A percentile compares a stretch with the other conserved stretches of the same genome.
Evolutionary conservation across 2,329 filamentous ascomycete species (phyloP).

Genomic region (Magnaporthiopsis rhizophila): DNA sequence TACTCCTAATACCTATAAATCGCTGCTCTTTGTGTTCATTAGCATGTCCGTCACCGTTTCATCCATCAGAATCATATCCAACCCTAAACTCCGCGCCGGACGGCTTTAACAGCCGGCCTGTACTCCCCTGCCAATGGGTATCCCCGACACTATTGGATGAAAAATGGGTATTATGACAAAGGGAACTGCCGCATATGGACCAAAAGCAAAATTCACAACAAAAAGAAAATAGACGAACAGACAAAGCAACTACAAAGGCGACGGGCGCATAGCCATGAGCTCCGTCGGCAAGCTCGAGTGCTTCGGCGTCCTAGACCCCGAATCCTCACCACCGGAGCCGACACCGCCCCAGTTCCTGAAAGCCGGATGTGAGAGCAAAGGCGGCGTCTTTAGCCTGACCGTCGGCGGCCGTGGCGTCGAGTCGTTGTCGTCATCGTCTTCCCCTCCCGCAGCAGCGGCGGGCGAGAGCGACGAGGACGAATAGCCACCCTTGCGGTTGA

Average conservation of each 20-base stretch:
- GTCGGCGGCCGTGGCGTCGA: background rate
- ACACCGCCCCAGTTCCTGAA: background rate
- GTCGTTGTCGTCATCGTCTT: background rate
- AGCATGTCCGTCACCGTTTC: background rate
- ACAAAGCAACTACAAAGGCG: background rate
- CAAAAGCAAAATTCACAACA: too few relatives aligned
- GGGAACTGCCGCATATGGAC: too few relatives aligned
- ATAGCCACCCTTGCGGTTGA: background rate
- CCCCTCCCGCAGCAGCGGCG: background rate
- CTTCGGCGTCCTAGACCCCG: background rate
- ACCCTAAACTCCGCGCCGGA: background rate
- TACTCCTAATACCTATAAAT: background rate
- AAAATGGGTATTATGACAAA: background rate
- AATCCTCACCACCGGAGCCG: background rate
- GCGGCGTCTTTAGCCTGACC: background rate
- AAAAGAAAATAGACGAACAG: background rate
- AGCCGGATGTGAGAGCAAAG: background rate
- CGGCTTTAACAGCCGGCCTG: background rate
- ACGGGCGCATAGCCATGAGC: background rate
- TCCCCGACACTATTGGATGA: background rate
- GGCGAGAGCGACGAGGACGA: background rate
- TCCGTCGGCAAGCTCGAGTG: constrained; percentile 2
- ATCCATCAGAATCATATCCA: background rate
- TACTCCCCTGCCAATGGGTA: background rate
- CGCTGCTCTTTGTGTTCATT: background rate